Percentiles rank a stretch among this genome's conserved stretches.
phyloP scores from a whole-genome alignment of 2,329 filamentous ascomycete species.

The Colletotrichum sp. region DNA sequence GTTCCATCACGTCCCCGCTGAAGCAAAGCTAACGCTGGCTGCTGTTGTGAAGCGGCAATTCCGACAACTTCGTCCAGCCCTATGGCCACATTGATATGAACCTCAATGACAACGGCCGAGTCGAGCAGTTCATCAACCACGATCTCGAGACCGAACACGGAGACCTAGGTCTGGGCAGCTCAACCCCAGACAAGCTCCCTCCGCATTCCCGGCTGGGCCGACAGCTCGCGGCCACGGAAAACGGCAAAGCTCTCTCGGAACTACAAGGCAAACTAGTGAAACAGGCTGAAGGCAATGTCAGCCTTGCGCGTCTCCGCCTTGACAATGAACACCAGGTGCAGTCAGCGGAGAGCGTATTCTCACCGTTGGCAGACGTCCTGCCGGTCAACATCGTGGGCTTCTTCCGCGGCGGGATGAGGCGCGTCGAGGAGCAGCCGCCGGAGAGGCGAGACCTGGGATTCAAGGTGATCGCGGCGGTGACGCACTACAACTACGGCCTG shows the following conservation, averaged over 20 bases:
- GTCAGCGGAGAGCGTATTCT: neutral
- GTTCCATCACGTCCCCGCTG: accelerated
- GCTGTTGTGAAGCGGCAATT: neutral
- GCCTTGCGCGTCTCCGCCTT: neutral
- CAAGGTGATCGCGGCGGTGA: neutral
- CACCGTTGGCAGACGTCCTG: neutral
- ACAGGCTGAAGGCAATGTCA: neutral
- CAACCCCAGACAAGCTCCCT: neutral
- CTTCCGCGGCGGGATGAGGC: neutral
- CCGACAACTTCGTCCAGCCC: neutral
- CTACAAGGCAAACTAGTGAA: neutral
- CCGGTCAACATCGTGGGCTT: neutral
- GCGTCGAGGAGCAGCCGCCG: neutral
- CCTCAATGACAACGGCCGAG: neutral
- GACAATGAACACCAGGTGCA: neutral
- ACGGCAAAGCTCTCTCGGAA: neutral
- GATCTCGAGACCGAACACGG: neutral
- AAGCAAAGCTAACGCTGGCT: neutral
- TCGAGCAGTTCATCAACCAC: neutral
- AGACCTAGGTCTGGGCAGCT: neutral
- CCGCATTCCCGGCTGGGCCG: neutral
- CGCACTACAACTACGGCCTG: neutral
- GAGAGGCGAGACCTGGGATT: neutral
- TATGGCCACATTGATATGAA: neutral
- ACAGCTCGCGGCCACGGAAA: neutral